These are phyloP conservation scores for Cryptosporidium bovis DNA, from an alignment of 169 alveolate species.

Conservation along the genomic window DNA sequence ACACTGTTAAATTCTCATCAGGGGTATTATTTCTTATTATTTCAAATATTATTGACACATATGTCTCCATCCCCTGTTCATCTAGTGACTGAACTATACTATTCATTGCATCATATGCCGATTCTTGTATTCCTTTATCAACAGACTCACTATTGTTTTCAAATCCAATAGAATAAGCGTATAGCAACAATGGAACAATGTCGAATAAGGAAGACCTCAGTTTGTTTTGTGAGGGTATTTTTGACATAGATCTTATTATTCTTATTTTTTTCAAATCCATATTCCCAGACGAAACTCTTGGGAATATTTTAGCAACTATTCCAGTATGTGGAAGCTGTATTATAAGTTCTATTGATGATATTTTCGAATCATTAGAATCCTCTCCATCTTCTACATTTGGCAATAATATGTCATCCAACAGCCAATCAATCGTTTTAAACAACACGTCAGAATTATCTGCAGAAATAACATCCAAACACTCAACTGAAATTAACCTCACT, in stretches of 20 bases:
- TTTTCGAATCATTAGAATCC: neutral
- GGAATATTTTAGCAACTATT: conserved; percentile 26
- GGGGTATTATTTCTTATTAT: conserved; percentile 42
- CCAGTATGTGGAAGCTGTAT: conserved; percentile 46
- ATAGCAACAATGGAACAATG: conserved; percentile 21
- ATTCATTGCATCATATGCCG: conserved; percentile 13
- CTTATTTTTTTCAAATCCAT: conserved; percentile 1
- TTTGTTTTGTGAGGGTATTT: conserved; percentile 42
- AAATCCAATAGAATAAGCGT: neutral
- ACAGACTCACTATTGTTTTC: neutral
- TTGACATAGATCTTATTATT: conserved; percentile 38
- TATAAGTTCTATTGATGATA: conserved; percentile 50
- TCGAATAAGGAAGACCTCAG: conserved; percentile 36
- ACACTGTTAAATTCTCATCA: conserved; percentile 12
- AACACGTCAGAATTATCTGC: conserved; percentile 20
- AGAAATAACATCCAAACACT: conserved; percentile 37
- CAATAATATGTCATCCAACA: conserved; percentile 31
- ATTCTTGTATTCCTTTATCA: neutral
- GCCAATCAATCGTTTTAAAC: conserved; percentile 12
- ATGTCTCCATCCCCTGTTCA: conserved; percentile 51
- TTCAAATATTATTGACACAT: conserved; percentile 24
- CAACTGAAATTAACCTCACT: conserved; percentile 41
- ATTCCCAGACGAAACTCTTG: conserved; percentile 21
- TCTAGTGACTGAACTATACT: conserved; percentile 34
- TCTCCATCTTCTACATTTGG: neutral